Evolutionary conservation across 1,139 yeast genomes (phyloP).

Genomic region (Geotrichum bryndzae): DNA sequence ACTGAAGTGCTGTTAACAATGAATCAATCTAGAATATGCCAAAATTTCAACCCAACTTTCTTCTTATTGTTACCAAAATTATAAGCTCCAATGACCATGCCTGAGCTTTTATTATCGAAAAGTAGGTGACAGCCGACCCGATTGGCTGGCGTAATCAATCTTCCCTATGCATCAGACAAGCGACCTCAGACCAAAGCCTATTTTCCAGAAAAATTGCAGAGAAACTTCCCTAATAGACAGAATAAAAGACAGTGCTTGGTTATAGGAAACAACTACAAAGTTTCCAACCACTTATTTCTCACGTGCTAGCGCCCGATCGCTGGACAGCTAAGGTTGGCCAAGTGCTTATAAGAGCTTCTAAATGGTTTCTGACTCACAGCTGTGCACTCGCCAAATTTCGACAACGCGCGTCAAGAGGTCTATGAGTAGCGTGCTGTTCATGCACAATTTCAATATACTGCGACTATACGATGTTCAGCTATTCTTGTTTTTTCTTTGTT

Average conservation of each 20-base stretch:
- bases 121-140: not conserved
- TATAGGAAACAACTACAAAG: not conserved
- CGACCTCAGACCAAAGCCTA: not conserved
- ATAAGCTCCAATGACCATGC: not conserved
- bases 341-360: not conserved
- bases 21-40: no score
- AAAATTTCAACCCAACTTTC: no score
- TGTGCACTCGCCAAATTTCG: not conserved
- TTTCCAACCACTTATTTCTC: not conserved
- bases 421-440: not conserved
- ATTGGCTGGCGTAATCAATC: not conserved
- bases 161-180: not conserved
- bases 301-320: not conserved
- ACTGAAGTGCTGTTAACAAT: no score
- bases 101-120: not conserved
- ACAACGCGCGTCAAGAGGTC: not conserved
- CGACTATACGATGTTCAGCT: not conserved
- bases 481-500: not conserved
- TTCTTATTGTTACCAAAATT: not conserved
- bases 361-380: not conserved
- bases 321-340: no score
- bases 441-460: not conserved
- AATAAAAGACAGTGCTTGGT: not conserved
- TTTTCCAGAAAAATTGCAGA: not conserved
- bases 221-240: not conserved